A percentile compares a stretch with the other conserved stretches of the same genome.
phyloP scores from a whole-genome alignment of 345 rosid species.

The Xanthoceras sorbifolium region DNA sequence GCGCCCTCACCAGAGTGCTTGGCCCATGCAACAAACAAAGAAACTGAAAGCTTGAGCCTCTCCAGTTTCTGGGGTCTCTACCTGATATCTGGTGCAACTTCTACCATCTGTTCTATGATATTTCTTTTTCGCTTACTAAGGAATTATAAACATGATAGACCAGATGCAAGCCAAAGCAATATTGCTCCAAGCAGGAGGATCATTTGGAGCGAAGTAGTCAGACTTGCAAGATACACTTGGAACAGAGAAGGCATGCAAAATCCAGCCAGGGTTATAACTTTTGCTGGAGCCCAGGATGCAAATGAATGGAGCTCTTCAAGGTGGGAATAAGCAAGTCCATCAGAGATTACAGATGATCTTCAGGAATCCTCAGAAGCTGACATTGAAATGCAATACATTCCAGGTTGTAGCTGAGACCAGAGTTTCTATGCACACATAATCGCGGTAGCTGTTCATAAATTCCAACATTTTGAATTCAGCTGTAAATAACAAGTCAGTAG shows the following conservation, averaged over 20 bases:
- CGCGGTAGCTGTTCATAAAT: background rate
- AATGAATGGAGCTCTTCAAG: slow-evolving; percentile 19
- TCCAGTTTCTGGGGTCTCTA: slow-evolving; percentile 45
- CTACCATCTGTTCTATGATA: slow-evolving; percentile 39
- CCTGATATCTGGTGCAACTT: slow-evolving; percentile 31
- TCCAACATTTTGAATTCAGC: background rate
- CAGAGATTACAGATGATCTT: slow-evolving; percentile 1
- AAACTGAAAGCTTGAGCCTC: slow-evolving; percentile 37
- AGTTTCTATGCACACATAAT: too few species aligned
- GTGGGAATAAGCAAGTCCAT: slow-evolving; percentile 14
- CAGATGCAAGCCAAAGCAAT: background rate
- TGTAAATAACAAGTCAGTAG: background rate
- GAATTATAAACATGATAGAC: slow-evolving; percentile 2
- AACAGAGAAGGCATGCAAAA: slow-evolving; percentile 15
- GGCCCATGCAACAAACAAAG: background rate
- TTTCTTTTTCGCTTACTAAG: slow-evolving; percentile 13
- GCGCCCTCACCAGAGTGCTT: slow-evolving; percentile 19
- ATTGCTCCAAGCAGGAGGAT: slow-evolving; percentile 4
- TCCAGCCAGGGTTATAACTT: slow-evolving; percentile 1
- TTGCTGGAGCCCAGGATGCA: background rate
- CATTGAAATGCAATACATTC: slow-evolving; percentile 8
- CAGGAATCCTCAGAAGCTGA: background rate
- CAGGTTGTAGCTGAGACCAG: background rate
- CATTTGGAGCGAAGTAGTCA: slow-evolving; percentile 20
- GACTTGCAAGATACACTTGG: slow-evolving; percentile 15